These are phyloP conservation scores for Leishmania tarentolae DNA, from an alignment of 208 protist species.

Conservation along the genomic window DNA sequence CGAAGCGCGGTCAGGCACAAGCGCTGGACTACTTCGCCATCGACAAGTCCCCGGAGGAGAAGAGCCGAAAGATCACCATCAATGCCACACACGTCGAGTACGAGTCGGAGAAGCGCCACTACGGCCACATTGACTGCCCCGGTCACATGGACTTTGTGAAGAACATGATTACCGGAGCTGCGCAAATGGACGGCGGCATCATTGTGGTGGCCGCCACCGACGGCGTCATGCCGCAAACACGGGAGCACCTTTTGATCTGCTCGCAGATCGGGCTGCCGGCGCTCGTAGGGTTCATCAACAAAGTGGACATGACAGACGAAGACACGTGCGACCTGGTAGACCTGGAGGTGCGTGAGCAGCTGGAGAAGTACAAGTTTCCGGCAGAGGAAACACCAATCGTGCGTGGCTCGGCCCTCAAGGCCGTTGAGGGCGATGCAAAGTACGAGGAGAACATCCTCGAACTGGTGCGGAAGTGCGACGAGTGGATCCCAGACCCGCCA, in stretches of 20 bases:
- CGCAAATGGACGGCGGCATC: conserved; percentile 96
- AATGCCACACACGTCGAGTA: conserved; percentile 98
- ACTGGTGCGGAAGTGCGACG: conserved; percentile 92
- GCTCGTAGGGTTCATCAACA: conserved; percentile 99
- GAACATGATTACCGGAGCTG: conserved; percentile 99
- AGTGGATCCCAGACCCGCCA: conserved; percentile 94
- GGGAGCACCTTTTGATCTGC: conserved; percentile 98
- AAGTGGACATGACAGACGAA: conserved; percentile 95
- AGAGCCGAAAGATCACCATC: conserved; percentile 99
- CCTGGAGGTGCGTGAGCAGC: conserved; percentile 97
- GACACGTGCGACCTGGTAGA: conserved; percentile 97
- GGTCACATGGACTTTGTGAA: conserved; percentile 99
- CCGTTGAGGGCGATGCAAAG: conserved; percentile 94
- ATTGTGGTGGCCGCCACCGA: conserved; percentile 94
- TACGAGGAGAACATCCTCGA: conserved; percentile 94
- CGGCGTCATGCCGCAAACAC: conserved; percentile 99
- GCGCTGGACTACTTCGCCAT: conserved; percentile 97
- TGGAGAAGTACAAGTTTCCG: conserved; percentile 94
- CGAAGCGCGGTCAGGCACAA: conserved; percentile 82
- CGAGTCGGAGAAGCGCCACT: conserved; percentile 98
- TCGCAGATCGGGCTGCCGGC: conserved; percentile 96
- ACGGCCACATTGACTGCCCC: conserved; percentile 99
- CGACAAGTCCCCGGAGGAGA: conserved; percentile 99
- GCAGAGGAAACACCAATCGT: conserved; percentile 91
- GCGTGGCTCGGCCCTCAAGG: conserved; percentile 96